Conservation (phyloP, 2,329 filamentous ascomycete species). For the Nakataea oryzae region DNA sequence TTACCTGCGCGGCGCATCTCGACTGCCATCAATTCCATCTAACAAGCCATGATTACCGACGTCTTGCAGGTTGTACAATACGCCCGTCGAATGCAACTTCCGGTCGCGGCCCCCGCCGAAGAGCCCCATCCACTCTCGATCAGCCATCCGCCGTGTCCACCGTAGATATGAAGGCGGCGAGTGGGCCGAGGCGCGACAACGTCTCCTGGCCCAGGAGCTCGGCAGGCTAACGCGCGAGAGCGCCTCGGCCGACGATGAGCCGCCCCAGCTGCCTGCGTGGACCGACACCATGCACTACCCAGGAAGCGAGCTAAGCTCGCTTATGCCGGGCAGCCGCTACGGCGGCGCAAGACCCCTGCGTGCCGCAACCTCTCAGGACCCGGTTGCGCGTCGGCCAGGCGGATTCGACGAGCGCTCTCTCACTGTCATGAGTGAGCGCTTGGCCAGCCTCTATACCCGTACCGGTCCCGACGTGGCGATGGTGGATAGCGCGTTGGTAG, state of each 20-base stretch:
- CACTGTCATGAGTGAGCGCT: constrained; percentile 14
- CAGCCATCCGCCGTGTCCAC: constrained; percentile 10
- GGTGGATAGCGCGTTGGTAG: not conserved
- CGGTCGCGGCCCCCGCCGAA: constrained; percentile 7
- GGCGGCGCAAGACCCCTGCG: constrained; percentile 7
- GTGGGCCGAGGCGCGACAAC: not conserved
- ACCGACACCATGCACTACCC: not conserved
- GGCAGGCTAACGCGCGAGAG: not conserved
- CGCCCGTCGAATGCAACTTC: constrained; percentile 12
- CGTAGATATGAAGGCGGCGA: not conserved
- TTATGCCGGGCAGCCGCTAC: not conserved
- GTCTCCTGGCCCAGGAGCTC: constrained; percentile 1
- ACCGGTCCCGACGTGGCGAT: constrained; percentile 8
- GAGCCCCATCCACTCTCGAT: constrained; percentile 9
- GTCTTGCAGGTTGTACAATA: constrained; percentile 9
- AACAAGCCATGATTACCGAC: not conserved
- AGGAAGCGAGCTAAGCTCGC: not conserved
- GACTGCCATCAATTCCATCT: not conserved
- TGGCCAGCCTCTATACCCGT: constrained; percentile 15
- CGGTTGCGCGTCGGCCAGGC: constrained; percentile 3
- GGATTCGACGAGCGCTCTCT: constrained; percentile 10
- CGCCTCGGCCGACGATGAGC: not conserved
- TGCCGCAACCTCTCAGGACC: not conserved
- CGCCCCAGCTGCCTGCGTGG: not conserved
- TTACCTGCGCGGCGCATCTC: not conserved